Evolutionary conservation across 805 yeast species (phyloP), one percentile per base, ranked within the genome.

Genomic region (Metschnikowia dekortorum): DNA sequence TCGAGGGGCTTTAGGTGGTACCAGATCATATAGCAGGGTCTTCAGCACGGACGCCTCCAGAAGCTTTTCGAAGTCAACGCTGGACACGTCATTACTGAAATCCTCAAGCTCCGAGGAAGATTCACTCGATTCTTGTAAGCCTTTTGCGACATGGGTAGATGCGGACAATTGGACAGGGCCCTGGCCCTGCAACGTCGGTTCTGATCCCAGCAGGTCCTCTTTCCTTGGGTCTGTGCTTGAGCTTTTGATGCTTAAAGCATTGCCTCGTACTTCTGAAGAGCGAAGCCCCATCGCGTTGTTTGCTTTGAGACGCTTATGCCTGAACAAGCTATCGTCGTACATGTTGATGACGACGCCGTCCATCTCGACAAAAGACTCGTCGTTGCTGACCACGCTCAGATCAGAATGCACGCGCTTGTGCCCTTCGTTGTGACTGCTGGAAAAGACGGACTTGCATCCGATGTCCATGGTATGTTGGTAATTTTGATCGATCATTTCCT

Each of bases 261-360:
- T 22, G 38, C 14, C 38, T 35, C 38, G 10, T n/a, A 9, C 13
- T n/a, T 35, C 39, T 9, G 11, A 22, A 22, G 22, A 22, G 22
- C 22, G 5, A 22, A 5, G 22, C 22, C 22, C 22, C 22, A 22
- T 22, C 22, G 22, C 22, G 22, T 22, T 16, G 31, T 8, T 14
- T 14, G 18, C n/a, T 10, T 39, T 46, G 18, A 47, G 52, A 14
- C 53, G 39, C 33, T 62, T 63, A 37, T 57, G 60, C 1, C 63
- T 61, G 16, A 67, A 56, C 13, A 70, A 51, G 44, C 65, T 62
- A 33, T 69, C 74, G 4, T 64, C 68, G 42, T 53, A 60, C 47
- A 52, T n/a, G 29, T 54, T 46, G 10, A 39, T 45, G 13, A 44
- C n/a, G 8, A 36, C 39, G 11, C 52, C 50, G 37, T 62, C 68